Base-by-base conservation (phyloP, 129 eudicot genomes). In the Centaurea solstitialis region DNA sequence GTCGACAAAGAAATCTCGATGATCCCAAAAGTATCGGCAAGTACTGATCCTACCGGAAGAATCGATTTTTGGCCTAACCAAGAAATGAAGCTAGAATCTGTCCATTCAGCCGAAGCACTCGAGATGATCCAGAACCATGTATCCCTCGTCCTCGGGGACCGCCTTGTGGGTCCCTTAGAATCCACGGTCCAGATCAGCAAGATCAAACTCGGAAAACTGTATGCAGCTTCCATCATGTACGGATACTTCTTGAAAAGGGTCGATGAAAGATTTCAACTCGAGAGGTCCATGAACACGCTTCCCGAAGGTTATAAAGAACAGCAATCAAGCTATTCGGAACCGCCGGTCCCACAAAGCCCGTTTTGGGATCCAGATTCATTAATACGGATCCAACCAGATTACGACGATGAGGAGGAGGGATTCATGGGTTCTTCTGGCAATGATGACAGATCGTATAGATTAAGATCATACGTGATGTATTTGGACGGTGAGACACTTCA, bases 221-320 rank as follows among this genome's bases (percentile, higher is more conserved):
- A 96, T 75, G 99, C 99, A 20, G 99, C 99, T 23, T 93, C 99
- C 9, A 89, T 93, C 50, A 96, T 93, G 97, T 96, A 96, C 8
- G 99, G 99, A 4, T 96, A 96, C 77, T 96, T 96, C 84, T 86
- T 96, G 65, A 91, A 84, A 81, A 86, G 99, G 30, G 99, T 96
- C 4, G 99, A 96, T 47, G 90, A 91, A 76, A 89, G 99, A 74
- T 96, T 89, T 79, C 99, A 96, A 85, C 95, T 96, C 4, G 99
- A 96, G 80, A 86, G 90, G 74, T 88, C 98, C 53, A 93, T 96
- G 99, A 91, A 89, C 86, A 91, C 97, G n/a, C 98, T 93, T 76
- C 98, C 99, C 0, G 85, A 93, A 73, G 95, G 90, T 41, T 93
- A 85, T 23, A 85, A 79, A 20, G 87, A 87, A 59, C 86, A 77